These are phyloP conservation scores for Talaromyces nanjingensis DNA, from an alignment of 495 filamentous ascomycete genomes.

Conservation along the genomic window DNA sequence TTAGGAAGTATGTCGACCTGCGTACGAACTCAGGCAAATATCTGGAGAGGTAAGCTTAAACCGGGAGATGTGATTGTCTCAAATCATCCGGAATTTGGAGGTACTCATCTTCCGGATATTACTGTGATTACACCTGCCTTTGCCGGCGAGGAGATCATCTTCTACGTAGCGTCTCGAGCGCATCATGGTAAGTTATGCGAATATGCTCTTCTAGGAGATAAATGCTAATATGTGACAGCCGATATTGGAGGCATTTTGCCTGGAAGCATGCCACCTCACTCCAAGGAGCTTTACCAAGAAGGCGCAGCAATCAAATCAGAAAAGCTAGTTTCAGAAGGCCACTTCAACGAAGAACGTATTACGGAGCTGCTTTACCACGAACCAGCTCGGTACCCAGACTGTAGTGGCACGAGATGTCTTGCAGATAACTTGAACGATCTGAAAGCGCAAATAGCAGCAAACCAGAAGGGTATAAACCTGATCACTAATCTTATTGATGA, in stretches of 20 bases:
- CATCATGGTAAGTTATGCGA: slow-evolving; percentile 15
- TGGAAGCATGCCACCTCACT: slow-evolving; percentile 93
- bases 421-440: slow-evolving; percentile 93
- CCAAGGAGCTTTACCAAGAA: slow-evolving; percentile 85
- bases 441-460: slow-evolving; percentile 89
- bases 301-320: slow-evolving; percentile 89
- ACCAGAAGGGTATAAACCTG: slow-evolving; percentile 89
- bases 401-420: slow-evolving; percentile 80
- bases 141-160: slow-evolving; percentile 69
- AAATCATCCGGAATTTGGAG: slow-evolving; percentile 90
- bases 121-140: slow-evolving; percentile 86
- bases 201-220: not conserved
- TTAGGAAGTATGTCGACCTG: slow-evolving; percentile 88
- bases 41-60: slow-evolving; percentile 81
- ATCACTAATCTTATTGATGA: slow-evolving; percentile 77
- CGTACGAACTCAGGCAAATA: slow-evolving; percentile 68
- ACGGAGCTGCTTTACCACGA: slow-evolving; percentile 74
- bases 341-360: slow-evolving; percentile 80
- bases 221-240: slow-evolving; percentile 54
- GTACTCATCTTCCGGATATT: slow-evolving; percentile 83
- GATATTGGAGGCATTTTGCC: slow-evolving; percentile 95
- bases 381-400: slow-evolving; percentile 76
- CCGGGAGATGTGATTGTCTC: slow-evolving; percentile 89
- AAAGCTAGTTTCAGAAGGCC: slow-evolving; percentile 82
- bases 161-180: slow-evolving; percentile 85